These are phyloP conservation scores for Lactifluus rugatus DNA, from an alignment of 768 basidiomycete species.

Conservation along the genomic window DNA sequence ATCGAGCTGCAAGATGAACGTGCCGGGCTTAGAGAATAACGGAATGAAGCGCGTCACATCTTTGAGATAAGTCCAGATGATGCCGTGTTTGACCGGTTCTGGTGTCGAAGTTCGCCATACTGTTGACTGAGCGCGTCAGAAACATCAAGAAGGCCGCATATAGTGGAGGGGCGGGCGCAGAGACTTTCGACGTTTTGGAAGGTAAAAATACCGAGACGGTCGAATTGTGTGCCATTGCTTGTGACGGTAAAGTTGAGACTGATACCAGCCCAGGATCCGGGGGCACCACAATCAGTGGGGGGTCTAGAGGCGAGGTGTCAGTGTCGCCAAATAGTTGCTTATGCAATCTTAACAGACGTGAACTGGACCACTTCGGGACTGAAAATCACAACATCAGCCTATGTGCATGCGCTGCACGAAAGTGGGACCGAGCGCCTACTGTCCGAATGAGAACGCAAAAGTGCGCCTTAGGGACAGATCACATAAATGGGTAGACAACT, in stretches of 20 bases:
- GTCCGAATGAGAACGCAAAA: neutral
- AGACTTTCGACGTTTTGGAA: neutral
- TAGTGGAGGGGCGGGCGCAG: neutral
- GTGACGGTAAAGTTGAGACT: slow-evolving; percentile 71
- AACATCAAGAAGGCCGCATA: neutral
- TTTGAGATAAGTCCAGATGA: neutral
- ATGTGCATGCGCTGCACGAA: neutral
- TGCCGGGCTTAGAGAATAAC: slow-evolving; percentile 24
- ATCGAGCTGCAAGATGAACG: slow-evolving; percentile 65
- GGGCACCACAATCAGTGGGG: slow-evolving; percentile 48
- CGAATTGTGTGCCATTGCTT: slow-evolving; percentile 69
- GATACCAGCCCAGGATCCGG: slow-evolving; percentile 66
- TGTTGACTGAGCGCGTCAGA: neutral
- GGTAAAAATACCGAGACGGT: slow-evolving; percentile 35
- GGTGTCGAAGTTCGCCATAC: neutral
- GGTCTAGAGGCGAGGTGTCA: slow-evolving; percentile 36
- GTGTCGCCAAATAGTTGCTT: neutral
- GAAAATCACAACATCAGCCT: neutral
- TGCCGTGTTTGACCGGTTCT: neutral
- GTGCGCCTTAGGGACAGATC: neutral
- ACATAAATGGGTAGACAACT: neutral
- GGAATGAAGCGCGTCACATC: neutral
- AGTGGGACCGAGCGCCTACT: neutral
- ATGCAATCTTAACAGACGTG: slow-evolving; percentile 29
- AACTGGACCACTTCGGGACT: slow-evolving; percentile 59